A percentile compares a stretch with the other conserved stretches of the same genome.
Conservation (phyloP, 371 early-diverging fungal genomes). For the Mortierella sp. region DNA sequence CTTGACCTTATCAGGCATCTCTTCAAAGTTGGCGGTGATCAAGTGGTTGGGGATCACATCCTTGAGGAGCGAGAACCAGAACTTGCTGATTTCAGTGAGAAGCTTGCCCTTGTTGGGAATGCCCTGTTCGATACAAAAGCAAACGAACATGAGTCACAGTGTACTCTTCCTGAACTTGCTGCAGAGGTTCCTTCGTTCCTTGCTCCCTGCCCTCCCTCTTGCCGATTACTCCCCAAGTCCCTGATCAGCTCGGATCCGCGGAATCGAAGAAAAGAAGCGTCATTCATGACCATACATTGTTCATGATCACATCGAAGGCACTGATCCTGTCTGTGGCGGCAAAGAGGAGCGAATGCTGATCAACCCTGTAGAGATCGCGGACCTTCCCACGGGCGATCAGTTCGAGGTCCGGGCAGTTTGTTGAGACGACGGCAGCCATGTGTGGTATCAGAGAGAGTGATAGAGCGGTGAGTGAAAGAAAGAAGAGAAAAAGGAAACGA, state of each 20-base stretch:
- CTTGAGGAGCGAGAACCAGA: constrained; percentile 93
- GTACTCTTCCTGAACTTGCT: no score
- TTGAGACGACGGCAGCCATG: constrained; percentile 60
- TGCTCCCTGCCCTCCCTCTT: no score
- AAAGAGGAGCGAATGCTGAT: constrained; percentile 87
- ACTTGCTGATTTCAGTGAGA: constrained; percentile 90
- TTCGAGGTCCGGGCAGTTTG: constrained; percentile 90
- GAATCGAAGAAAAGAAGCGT: neutral
- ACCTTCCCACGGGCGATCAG: constrained; percentile 97
- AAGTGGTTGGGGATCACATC: constrained; percentile 92
- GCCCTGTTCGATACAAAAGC: constrained; percentile 61
- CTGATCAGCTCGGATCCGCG: neutral
- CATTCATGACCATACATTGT: constrained; percentile 75
- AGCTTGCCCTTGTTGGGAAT: constrained; percentile 97
- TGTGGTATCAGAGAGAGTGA: no score
- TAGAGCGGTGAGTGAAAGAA: constrained; percentile 1
- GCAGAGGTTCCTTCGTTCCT: no score
- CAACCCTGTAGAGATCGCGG: constrained; percentile 95
- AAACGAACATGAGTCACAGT: constrained; percentile 5
- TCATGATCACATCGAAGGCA: constrained; percentile 98
- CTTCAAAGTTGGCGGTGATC: constrained; percentile 91
- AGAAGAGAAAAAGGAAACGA: constrained; percentile 1
- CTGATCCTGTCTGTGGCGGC: constrained; percentile 97
- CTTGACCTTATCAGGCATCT: constrained; percentile 91
- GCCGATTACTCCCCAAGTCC: no score